Base-by-base conservation (phyloP, 2,329 filamentous ascomycete species). In the Neurospora crassa region DNA sequence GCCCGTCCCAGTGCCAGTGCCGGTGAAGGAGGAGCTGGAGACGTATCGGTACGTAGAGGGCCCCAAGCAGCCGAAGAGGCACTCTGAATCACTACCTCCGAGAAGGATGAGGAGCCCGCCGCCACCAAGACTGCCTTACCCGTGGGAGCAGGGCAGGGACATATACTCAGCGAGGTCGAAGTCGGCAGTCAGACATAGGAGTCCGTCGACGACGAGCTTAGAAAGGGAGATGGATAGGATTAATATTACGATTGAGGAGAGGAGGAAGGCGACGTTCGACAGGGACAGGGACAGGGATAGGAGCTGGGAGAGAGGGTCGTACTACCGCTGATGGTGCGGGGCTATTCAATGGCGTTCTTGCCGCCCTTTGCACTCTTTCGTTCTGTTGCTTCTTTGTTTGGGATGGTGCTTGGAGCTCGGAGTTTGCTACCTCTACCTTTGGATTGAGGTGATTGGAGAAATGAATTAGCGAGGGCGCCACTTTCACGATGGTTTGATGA, bases 41-140 rank as follows among this genome's bases (percentile, higher is more conserved):
- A 84, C 84, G 40, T 88, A 81, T 75, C 84, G 86, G 7, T 87
- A 87, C 74, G 81, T 88, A 68, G 84, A 87, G 71, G 84, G 83
- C 0, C 82, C 84, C 37, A 79, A 83, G 69, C 78, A 79, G 40
- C 78, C 78, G 1, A 78, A 73, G 76, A 29, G 76, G 16, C 53
- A 63, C 29, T 18, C 41, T 1, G 53, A 63, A 34, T 63, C 78
- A 63, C 74, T 78, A 67, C 74, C 82, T 73, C 79, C 79, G 59
- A 74, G 76, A 11, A 70, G 73, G 77, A 72, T 45, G 67, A 70
- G 78, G 69, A 80, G 81, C 42, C 80, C 80, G 1, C 78, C 78
- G n/a, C 73, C 77, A 18, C 70, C 74, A 40, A 70, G 76, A 20
- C 75, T 78, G 70, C 72, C 78, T 63, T 74, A 81, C 10, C 59